Evolutionary conservation across 352 stramenopile genomes (phyloP).

Genomic region (Phytophthora capsici): DNA sequence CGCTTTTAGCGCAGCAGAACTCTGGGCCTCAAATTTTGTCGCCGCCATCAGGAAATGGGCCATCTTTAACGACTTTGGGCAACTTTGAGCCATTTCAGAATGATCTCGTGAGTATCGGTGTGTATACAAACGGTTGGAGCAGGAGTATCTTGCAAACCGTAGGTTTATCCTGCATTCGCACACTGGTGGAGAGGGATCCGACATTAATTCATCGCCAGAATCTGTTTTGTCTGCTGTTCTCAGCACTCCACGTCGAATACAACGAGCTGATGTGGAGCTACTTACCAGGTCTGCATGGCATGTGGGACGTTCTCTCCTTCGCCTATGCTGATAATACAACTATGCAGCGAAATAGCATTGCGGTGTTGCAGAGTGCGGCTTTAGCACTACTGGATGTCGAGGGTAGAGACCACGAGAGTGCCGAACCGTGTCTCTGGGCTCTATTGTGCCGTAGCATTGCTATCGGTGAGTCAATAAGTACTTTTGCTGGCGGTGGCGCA

Average conservation of each 20-base stretch:
- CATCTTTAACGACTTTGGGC: slow-evolving; percentile 30
- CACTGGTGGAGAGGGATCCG: slow-evolving; percentile 79
- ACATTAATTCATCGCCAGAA: slow-evolving; percentile 63
- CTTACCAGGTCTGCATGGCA: slow-evolving; percentile 66
- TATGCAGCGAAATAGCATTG: slow-evolving; percentile 41
- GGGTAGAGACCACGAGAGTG: slow-evolving; percentile 45
- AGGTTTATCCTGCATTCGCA: slow-evolving; percentile 76
- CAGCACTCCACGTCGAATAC: slow-evolving; percentile 76
- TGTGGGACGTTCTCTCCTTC: slow-evolving; percentile 74
- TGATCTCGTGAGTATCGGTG: slow-evolving; percentile 45
- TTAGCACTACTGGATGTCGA: slow-evolving; percentile 76
- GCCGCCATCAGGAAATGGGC: slow-evolving; percentile 17
- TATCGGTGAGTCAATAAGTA: slow-evolving; percentile 72
- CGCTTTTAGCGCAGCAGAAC: slow-evolving; percentile 15
- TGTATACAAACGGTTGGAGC: slow-evolving; percentile 58
- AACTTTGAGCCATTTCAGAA: slow-evolving; percentile 38
- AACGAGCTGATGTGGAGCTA: slow-evolving; percentile 68
- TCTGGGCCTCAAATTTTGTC: slow-evolving; percentile 27
- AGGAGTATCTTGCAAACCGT: slow-evolving; percentile 78
- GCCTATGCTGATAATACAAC: slow-evolving; percentile 24
- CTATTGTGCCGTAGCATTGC: slow-evolving; percentile 82
- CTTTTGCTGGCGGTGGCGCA: slow-evolving; percentile 25
- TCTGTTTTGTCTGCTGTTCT: slow-evolving; percentile 78
- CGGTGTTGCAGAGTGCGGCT: slow-evolving; percentile 63
- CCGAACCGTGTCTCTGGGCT: slow-evolving; percentile 74